Evolutionary conservation across 148 eudicot species (phyloP).

Genomic region (Rhododendron henanense): DNA sequence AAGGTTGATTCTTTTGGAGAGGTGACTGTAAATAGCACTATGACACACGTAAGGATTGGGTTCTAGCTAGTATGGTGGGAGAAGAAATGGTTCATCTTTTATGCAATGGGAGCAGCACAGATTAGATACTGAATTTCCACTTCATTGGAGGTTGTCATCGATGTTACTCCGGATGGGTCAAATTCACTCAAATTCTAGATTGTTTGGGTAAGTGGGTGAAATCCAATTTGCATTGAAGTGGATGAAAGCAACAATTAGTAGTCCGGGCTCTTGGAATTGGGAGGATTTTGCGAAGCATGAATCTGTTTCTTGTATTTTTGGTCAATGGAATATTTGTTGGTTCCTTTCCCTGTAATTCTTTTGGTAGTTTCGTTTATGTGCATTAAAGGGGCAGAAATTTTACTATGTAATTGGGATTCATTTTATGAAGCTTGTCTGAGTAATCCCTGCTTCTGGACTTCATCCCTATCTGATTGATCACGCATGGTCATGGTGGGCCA

Average conservation of each 20-base stretch:
- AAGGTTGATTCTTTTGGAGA: not conserved
- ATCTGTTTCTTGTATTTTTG: not conserved
- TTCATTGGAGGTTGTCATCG: not conserved
- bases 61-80: not conserved
- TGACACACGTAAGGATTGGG: not conserved
- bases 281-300: not conserved
- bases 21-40: conserved; percentile 7
- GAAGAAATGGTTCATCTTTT: not conserved
- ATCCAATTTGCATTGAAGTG: not conserved
- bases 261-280: not conserved
- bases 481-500: not conserved
- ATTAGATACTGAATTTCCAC: not conserved
- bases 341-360: not conserved
- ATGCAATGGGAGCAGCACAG: not conserved
- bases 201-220: not conserved
- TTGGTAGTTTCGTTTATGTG: conserved; percentile 1
- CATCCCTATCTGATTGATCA: not conserved
- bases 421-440: not conserved
- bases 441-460: not conserved
- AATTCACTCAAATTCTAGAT: not conserved
- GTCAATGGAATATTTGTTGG: not conserved
- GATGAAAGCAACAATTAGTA: not conserved
- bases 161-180: not conserved
- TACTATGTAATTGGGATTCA: not conserved
- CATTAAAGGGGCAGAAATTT: not conserved